A percentile compares a stretch with the other conserved stretches of the same genome.
Evolutionary conservation across 768 basidiomycete species (phyloP).

Genomic region (Cystofilobasidium capitatum): DNA sequence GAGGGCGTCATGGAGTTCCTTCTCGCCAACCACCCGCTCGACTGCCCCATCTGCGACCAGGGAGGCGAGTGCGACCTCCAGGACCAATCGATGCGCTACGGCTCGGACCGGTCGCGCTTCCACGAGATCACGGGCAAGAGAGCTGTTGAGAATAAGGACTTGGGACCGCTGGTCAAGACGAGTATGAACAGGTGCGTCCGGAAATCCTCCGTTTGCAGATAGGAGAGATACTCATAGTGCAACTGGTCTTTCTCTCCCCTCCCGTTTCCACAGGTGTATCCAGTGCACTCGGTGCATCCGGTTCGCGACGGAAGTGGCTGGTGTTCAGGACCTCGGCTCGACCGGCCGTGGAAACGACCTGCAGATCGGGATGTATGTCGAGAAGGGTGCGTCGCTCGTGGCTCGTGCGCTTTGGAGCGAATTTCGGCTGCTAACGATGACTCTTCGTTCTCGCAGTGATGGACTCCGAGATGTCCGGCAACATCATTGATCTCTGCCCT

Average conservation of each 20-base stretch:
- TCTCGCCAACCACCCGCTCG: conserved; percentile 91
- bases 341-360: conserved; percentile 96
- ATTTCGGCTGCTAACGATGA: neutral
- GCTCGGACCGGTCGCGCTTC: conserved; percentile 92
- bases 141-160: conserved; percentile 94
- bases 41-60: conserved; percentile 94
- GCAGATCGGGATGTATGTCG: conserved; percentile 97
- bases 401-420: neutral
- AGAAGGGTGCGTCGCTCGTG: conserved; percentile 47
- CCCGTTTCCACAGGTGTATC: conserved; percentile 86
- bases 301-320: conserved; percentile 98
- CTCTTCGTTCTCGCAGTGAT: conserved; percentile 46
- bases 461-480: conserved; percentile 94
- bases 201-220: too few species aligned
- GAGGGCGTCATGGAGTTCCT: conserved; percentile 99
- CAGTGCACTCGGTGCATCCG: conserved; percentile 99
- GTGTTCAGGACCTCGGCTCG: conserved; percentile 92
- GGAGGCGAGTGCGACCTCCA: conserved; percentile 95
- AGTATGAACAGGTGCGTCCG: conserved; percentile 40
- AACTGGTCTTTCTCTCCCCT: too few species aligned
- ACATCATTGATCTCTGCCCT: conserved; percentile 81
- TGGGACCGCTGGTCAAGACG: conserved; percentile 96
- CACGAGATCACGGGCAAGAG: conserved; percentile 97
- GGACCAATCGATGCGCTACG: conserved; percentile 99
- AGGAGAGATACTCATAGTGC: neutral